Percentiles rank a stretch among this genome's conserved stretches.
phyloP scores from a whole-genome alignment of 345 rosid genomes.

The Linum usitatissimum region DNA sequence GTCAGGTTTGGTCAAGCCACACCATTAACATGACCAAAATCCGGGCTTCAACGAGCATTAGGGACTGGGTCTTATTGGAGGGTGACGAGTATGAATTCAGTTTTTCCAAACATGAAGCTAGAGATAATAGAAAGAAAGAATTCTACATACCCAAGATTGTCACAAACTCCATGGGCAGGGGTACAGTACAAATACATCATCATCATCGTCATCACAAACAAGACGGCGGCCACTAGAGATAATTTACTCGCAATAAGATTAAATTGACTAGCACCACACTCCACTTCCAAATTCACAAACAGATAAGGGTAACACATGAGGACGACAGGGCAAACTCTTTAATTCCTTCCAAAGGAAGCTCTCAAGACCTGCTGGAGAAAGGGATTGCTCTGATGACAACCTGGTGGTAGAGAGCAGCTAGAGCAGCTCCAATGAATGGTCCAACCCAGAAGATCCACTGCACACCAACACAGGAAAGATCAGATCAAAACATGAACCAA shows the following conservation, averaged over 20 bases:
- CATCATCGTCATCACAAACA: background rate
- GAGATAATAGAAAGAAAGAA: background rate
- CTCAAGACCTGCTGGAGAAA: background rate
- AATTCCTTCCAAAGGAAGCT: background rate
- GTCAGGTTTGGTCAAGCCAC: too few relatives aligned
- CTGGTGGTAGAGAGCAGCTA: background rate
- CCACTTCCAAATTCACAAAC: background rate
- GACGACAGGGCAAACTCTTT: background rate
- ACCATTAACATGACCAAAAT: too few relatives aligned
- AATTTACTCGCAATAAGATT: background rate
- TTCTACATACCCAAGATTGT: background rate
- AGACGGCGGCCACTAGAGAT: background rate
- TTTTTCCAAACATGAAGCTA: too few relatives aligned
- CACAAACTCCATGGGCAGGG: background rate
- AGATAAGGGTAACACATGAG: background rate
- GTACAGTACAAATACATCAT: background rate
- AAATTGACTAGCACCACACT: background rate
- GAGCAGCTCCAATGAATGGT: background rate
- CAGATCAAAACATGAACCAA: background rate
- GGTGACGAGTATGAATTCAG: too few relatives aligned
- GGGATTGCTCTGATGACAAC: background rate
- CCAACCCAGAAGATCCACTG: slow-evolving; percentile 1
- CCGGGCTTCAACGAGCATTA: too few relatives aligned
- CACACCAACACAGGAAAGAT: background rate
- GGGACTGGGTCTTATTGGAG: too few relatives aligned